Conservation (phyloP, 495 filamentous ascomycete species). For the Tuber brumale region DNA sequence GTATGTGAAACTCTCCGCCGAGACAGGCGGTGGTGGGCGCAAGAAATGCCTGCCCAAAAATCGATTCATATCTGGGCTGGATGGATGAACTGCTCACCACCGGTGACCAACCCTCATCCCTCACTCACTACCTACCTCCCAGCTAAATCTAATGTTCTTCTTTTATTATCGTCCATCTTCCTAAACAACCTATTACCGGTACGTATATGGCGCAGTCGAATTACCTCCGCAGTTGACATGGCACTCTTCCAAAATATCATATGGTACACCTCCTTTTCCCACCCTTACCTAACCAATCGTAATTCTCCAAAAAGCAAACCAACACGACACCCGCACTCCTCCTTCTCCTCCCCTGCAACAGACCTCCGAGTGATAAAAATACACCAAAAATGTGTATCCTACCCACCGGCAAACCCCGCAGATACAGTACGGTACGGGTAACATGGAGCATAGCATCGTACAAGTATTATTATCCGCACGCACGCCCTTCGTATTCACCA, state of each 20-base stretch:
- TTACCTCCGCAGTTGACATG: neutral
- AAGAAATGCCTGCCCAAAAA: neutral
- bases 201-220: neutral
- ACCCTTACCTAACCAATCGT: neutral
- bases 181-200: neutral
- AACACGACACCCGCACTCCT: neutral
- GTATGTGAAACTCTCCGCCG: neutral
- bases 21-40: neutral
- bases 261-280: neutral
- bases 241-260: neutral
- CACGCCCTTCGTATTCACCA: neutral
- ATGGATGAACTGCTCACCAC: neutral
- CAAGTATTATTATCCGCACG: neutral
- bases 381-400: neutral
- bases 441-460: neutral
- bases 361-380: slow-evolving; percentile 3
- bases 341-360: neutral
- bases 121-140: neutral
- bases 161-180: neutral
- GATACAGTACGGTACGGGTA: neutral
- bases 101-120: neutral
- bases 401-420: neutral
- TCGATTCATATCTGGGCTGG: neutral
- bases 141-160: neutral
- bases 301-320: neutral